Conservation (phyloP, 805 yeast genomes). For the Yarrowia sp. region DNA sequence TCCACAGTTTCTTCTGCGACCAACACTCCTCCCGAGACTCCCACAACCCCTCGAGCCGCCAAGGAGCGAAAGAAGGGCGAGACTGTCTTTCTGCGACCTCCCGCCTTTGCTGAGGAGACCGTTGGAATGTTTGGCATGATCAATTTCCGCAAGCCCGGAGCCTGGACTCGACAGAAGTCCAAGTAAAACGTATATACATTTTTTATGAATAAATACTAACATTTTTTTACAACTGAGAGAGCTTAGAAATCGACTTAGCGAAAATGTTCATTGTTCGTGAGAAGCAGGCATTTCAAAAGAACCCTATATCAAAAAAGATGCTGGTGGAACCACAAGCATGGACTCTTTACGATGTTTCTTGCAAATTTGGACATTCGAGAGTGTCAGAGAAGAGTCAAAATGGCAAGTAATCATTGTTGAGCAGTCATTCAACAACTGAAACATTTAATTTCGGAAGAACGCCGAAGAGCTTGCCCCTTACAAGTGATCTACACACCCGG, state of each 20-base stretch:
- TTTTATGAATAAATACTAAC: constrained; percentile 3
- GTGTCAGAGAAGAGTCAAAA: too few relatives aligned
- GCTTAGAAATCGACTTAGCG: not conserved
- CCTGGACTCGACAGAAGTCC: constrained; percentile 32
- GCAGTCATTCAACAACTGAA: not conserved
- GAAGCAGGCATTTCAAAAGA: too few relatives aligned
- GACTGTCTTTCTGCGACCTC: constrained; percentile 31
- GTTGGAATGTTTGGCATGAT: constrained; percentile 33
- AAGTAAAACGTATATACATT: constrained; percentile 3
- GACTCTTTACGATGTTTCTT: too few relatives aligned
- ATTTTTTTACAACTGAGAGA: not conserved
- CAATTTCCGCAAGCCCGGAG: constrained; percentile 33
- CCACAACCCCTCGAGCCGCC: not conserved
- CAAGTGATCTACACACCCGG: not conserved
- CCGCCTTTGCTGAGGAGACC: constrained; percentile 32
- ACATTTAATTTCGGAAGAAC: not conserved
- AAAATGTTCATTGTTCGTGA: too few relatives aligned
- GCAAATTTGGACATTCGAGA: too few relatives aligned
- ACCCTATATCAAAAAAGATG: too few relatives aligned
- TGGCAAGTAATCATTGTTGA: not conserved
- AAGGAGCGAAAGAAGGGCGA: constrained; percentile 31
- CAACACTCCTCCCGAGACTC: not conserved
- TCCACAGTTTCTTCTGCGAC: not conserved
- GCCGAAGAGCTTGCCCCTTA: not conserved
- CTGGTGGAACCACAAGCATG: too few relatives aligned